phyloP scores from a whole-genome alignment of 495 filamentous ascomycete genomes.

The Neurospora sublineolata region DNA sequence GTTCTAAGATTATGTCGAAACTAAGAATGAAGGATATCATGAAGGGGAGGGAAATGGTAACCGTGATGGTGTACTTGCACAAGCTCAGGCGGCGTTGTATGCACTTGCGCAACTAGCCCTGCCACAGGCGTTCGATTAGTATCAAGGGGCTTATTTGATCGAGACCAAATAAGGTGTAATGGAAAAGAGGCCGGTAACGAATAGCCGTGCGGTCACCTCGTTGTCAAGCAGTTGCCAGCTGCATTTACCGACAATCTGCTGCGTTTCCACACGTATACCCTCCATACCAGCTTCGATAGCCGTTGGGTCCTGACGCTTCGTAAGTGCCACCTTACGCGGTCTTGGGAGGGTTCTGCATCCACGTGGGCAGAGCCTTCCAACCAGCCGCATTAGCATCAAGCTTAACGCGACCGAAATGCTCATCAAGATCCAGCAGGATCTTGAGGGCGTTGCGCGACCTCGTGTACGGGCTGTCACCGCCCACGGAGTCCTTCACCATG shows the following conservation, averaged over 20 bases:
- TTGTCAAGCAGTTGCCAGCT: neutral
- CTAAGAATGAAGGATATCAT: neutral
- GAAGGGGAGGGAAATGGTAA: neutral
- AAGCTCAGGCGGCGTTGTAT: neutral
- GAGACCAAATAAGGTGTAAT: neutral
- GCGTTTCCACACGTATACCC: neutral
- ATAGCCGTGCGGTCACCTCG: neutral
- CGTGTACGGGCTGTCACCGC: slow-evolving; percentile 54
- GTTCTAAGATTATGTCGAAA: neutral
- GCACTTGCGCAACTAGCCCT: neutral
- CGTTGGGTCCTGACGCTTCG: neutral
- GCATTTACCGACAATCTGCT: neutral
- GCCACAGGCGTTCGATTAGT: neutral
- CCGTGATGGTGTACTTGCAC: neutral
- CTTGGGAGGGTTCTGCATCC: slow-evolving; percentile 22
- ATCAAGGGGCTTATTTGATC: neutral
- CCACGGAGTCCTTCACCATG: slow-evolving; percentile 17
- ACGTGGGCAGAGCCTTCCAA: slow-evolving; percentile 36
- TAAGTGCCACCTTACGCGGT: slow-evolving; percentile 2
- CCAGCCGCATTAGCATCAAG: slow-evolving; percentile 40
- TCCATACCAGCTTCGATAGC: neutral
- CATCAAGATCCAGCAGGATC: slow-evolving; percentile 87
- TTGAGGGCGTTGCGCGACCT: slow-evolving; percentile 91
- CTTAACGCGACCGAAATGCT: slow-evolving; percentile 67
- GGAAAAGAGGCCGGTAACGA: neutral